Base-by-base conservation (phyloP, 2,329 filamentous ascomycete species). In the Pseudopyricularia javanii region DNA sequence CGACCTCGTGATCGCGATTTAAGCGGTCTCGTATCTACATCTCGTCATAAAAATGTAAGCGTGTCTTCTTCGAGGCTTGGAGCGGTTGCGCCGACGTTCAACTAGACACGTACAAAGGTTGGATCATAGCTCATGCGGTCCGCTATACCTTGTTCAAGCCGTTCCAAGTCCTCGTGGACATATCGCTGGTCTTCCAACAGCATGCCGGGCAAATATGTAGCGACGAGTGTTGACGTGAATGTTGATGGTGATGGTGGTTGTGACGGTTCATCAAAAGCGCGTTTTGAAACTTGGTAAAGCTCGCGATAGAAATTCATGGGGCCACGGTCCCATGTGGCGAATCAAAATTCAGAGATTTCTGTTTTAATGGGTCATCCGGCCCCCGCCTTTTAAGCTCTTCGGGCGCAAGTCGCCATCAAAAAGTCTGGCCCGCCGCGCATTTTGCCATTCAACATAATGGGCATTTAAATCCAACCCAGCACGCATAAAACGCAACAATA, bases 81-180 rank as follows among this genome's bases (percentile, higher is more conserved):
- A n/a, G 22, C 33, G 40, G 11, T 3, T 26, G 24, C 15, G 17
- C 12, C 3, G 14, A n/a, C n/a, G n/a, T n/a, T n/a, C 54, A 15
- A 43, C n/a, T n/a, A 24, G 33, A 54, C 53, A 74, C 83, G 68
- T 73, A 91, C 88, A 68, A 91, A 86, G 69, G 86, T 88, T 47
- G 91, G 91, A 58, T 97, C 90, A 59, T 96, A 89, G 57, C 83
- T 78, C 56, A 94, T 81, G 63, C 91, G 86, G 71, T 97, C 91
- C 53, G 88, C 86, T 62, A 96, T 86, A 52, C 88, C 93, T 68
- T 95, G 89, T 71, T 98, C 93, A 55, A 98, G 79, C 58, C 93
- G 85, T 76, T 98, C 93, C 50, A 98, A 74, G 70, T 98, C 93
- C 79, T 98, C 93, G 62, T 96, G 91, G 61, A 96, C 81, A 63